Evolutionary conservation across 495 filamentous ascomycete species (phyloP).

Genomic region (Lepidopterella palustris): DNA sequence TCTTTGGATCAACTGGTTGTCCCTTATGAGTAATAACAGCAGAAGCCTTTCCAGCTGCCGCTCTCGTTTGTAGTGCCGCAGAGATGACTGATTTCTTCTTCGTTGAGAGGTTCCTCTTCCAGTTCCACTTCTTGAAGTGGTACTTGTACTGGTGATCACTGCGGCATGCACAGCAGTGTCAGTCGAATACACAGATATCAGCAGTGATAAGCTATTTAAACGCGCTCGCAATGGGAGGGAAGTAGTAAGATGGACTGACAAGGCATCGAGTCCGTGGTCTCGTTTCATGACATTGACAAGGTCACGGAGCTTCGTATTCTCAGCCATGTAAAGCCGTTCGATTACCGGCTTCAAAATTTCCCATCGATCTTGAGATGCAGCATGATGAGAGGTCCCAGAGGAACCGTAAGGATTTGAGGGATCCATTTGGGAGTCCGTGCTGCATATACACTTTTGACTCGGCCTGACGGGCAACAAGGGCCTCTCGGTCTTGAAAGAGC

Average conservation of each 20-base stretch:
- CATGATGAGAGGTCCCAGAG: not conserved
- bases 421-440: not conserved
- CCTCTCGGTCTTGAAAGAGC: not conserved
- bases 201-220: no score
- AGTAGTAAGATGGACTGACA: conserved; percentile 33
- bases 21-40: conserved; percentile 24
- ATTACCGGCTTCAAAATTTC: conserved; percentile 36
- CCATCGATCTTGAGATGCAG: conserved; percentile 36
- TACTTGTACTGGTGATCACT: conserved; percentile 41
- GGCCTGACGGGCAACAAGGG: not conserved
- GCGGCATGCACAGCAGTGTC: not conserved
- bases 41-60: conserved; percentile 27
- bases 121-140: conserved; percentile 41
- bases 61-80: conserved; percentile 21
- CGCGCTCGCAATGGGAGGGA: no score
- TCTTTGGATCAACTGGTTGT: conserved; percentile 30
- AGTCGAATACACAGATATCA: no score
- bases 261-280: conserved; percentile 35
- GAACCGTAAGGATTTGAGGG: not conserved
- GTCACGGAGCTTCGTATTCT: conserved; percentile 25
- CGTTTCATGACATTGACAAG: conserved; percentile 34
- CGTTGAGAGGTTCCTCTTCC: conserved; percentile 34
- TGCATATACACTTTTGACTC: no score
- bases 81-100: conserved; percentile 28
- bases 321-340: conserved; percentile 34